Evolutionary conservation across 139 green algal species (phyloP), one percentile per base, ranked within the genome.

Genomic region (Tetradesmus obliquus): DNA sequence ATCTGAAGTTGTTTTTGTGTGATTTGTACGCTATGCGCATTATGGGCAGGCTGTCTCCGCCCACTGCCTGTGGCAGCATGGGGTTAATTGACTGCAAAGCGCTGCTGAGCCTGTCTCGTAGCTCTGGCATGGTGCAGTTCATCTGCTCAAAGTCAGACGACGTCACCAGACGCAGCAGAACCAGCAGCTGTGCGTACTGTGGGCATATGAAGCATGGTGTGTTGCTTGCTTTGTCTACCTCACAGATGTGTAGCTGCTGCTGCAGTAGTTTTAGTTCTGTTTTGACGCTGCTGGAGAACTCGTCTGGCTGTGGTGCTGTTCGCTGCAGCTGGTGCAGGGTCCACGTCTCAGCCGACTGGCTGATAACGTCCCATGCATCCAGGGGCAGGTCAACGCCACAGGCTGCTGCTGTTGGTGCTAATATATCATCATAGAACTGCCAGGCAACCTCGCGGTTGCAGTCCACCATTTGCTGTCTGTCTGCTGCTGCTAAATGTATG

Each of bases 191-290:
- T n/a, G 69, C 69, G 69, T 79, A 79, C 69, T 79, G 13, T 32
- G 69, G 69, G 69, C 69, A 79, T 20, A 79, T 79, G 10, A 79
- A 79, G 69, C 69, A 79, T 5, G 15, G 17, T 20, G 69, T 79
- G 69, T 79, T 79, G 69, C 15, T n/a, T 20, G 69, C 69, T 79
- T 79, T 79, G 69, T 79, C 69, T n/a, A 79, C 69, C 69, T 79
- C 69, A 79, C 69, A 79, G 17, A 79, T 79, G 15, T 32, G 69
- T 32, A 79, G 15, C 69, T n/a, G 13, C 13, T n/a, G 13, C 69
- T 79, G 69, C 17, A 79, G 69, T n/a, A 5, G 3, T 32, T 20
- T n/a, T 79, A 79, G 5, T 20, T 12, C 69, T 79, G 17, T 5
- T n/a, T n/a, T 20, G 69, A 79, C 17, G 10, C 69, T 79, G 17